Conservation (phyloP, 106 monocot genomes). For the Allium cepa region DNA sequence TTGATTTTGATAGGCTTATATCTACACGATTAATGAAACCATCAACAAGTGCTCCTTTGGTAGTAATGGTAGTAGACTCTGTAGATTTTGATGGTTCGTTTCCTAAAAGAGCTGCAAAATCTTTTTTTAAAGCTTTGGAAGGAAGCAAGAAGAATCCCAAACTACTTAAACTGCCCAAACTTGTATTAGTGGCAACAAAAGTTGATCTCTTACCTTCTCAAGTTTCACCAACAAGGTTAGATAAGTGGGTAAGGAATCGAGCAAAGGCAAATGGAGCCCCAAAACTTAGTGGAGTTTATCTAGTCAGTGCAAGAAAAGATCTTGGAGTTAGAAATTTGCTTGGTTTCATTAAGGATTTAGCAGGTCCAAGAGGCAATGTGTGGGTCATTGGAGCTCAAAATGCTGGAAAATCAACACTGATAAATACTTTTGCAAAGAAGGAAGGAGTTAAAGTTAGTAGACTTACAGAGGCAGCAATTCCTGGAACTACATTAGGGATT, state of each 20-base stretch:
- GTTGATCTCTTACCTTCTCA: constrained; percentile 89
- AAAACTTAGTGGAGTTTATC: constrained; percentile 68
- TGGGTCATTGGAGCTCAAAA: constrained; percentile 99
- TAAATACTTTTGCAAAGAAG: constrained; percentile 76
- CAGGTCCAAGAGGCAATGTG: constrained; percentile 88
- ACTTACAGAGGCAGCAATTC: constrained; percentile 87
- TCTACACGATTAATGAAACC: constrained; percentile 61
- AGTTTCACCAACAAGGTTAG: constrained; percentile 75
- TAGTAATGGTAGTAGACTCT: constrained; percentile 87
- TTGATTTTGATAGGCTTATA: constrained; percentile 84
- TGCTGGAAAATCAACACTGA: constrained; percentile 97
- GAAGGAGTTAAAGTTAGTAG: constrained; percentile 61
- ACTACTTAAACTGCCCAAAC: constrained; percentile 47
- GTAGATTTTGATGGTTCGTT: constrained; percentile 95
- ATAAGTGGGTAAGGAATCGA: constrained; percentile 79
- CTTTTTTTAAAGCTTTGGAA: constrained; percentile 80
- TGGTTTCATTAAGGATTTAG: constrained; percentile 58
- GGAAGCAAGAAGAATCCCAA: constrained; percentile 34
- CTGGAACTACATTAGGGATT: constrained; percentile 92
- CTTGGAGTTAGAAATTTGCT: constrained; percentile 84
- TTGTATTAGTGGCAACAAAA: constrained; percentile 82
- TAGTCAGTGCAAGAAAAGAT: constrained; percentile 84
- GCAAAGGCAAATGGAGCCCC: constrained; percentile 79
- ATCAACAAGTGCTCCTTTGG: constrained; percentile 46
- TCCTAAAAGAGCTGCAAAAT: constrained; percentile 82